Evolutionary conservation across 1,139 yeast genomes (phyloP), one percentile per base, ranked within the genome.

Genomic region (Saccharomyces hybrid): DNA sequence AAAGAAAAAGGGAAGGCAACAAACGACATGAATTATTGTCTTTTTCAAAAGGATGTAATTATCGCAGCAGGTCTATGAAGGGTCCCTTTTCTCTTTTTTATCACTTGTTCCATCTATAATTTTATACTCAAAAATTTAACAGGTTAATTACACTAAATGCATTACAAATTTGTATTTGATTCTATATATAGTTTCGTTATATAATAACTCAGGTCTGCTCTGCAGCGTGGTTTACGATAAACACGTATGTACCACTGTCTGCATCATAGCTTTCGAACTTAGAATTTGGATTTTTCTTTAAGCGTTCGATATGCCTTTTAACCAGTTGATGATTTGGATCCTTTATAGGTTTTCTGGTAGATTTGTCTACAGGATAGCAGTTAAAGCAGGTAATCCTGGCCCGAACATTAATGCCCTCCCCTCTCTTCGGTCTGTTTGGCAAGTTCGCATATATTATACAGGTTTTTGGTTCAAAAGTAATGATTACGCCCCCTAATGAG

Each of bases 401-500:
- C 1, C 86, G 84, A 44, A 87, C 78, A 66, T 93, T 91, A 57
- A 93, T 78, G 0, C 96, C 98, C 65, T 87, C 88, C 11, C 97
- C 97, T 53, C 76, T 72, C 0, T 78, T 76, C 11, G 96, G 96
- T 60, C 77, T 80, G 32, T 68, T 67, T n/a, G 77, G 75, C 14
- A 78, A 78, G 55, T 86, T 85, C 0, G 97, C 96, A 68, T 90
- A 91, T 3, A 91, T 78, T 1, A 81, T 75, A 70, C 90, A 85
- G 28, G 81, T 74, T 61, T 82, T 82, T 41, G 80, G 75, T 41
- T 78, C 79, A 64, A 95, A 84, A 1, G 77, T 73, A 48, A 89
- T 78, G 46, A 88, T 69, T 25, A 79, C 79, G 20, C 93, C 93
- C 34, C 86, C 78, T 48, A 93, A 79, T 52, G 82, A 78, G 31